Conservation (phyloP, 768 basidiomycete species). For the Harrya chromipes region DNA sequence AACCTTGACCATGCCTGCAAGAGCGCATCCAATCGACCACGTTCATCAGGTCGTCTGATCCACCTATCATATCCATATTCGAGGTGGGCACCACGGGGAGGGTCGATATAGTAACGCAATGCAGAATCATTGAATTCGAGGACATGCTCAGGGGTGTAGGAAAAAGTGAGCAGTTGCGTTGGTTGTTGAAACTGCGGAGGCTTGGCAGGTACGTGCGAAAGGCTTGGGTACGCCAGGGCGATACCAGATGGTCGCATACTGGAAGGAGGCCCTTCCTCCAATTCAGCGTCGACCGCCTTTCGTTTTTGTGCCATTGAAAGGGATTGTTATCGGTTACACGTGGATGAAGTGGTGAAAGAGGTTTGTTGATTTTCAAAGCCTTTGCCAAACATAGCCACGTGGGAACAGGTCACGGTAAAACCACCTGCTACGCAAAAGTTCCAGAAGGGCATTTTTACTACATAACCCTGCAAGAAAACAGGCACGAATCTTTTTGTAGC, state of each 20-base stretch:
- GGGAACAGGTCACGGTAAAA: background rate
- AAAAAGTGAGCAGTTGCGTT: constrained; percentile 65
- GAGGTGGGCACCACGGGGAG: constrained; percentile 64
- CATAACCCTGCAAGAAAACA: no score
- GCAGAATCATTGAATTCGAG: constrained; percentile 68
- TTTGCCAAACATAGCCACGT: constrained; percentile 27
- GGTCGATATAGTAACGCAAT: constrained; percentile 66
- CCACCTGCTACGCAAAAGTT: no score
- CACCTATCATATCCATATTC: constrained; percentile 72
- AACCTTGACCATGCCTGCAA: constrained; percentile 54
- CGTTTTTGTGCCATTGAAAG: constrained; percentile 27
- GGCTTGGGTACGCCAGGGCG: constrained; percentile 23
- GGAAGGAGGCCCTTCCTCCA: constrained; percentile 3
- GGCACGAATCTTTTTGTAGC: background rate
- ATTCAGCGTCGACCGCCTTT: constrained; percentile 19
- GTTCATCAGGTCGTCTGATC: constrained; percentile 61
- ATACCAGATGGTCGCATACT: constrained; percentile 1
- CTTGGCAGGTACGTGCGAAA: constrained; percentile 18
- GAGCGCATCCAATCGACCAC: constrained; percentile 65
- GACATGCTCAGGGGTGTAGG: constrained; percentile 54
- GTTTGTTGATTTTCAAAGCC: constrained; percentile 20
- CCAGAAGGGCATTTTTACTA: no score
- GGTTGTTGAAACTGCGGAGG: constrained; percentile 65
- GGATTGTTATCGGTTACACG: background rate
- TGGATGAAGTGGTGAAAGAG: background rate